Conservation (phyloP, 257 asterid genomes). For the Buddleja alternifolia region DNA sequence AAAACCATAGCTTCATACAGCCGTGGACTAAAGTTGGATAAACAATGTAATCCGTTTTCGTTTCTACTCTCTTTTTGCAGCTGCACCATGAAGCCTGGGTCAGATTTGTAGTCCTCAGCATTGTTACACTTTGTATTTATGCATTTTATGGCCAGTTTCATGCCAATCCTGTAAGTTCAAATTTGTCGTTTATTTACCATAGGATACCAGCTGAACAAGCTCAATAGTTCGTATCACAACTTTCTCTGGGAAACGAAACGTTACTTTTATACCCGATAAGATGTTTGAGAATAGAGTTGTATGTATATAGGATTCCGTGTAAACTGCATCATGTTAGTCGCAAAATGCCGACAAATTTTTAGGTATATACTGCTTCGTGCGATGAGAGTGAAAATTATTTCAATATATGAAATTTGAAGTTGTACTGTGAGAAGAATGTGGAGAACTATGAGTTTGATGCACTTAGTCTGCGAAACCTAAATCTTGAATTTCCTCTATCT, state of each 20-base stretch:
- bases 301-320: slow-evolving; percentile 17
- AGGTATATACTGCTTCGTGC: background rate
- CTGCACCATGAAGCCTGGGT: slow-evolving; percentile 95
- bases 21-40: slow-evolving; percentile 14
- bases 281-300: too few species aligned
- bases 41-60: background rate
- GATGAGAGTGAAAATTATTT: background rate
- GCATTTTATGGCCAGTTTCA: slow-evolving; percentile 90
- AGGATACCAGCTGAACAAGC: slow-evolving; percentile 59
- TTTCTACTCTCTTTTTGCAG: slow-evolving; percentile 49
- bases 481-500: slow-evolving; percentile 17
- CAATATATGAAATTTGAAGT: background rate
- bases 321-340: background rate
- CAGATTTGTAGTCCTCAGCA: slow-evolving; percentile 78
- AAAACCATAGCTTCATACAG: slow-evolving; percentile 7
- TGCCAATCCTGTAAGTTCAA: slow-evolving; percentile 78
- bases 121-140: slow-evolving; percentile 64
- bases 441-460: background rate
- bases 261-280: background rate
- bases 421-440: background rate
- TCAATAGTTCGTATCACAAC: slow-evolving; percentile 34
- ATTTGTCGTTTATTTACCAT: slow-evolving; percentile 52
- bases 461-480: background rate
- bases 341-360: background rate
- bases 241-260: background rate